phyloP scores from a whole-genome alignment of 768 basidiomycete species.

The Agaricus bisporus region DNA sequence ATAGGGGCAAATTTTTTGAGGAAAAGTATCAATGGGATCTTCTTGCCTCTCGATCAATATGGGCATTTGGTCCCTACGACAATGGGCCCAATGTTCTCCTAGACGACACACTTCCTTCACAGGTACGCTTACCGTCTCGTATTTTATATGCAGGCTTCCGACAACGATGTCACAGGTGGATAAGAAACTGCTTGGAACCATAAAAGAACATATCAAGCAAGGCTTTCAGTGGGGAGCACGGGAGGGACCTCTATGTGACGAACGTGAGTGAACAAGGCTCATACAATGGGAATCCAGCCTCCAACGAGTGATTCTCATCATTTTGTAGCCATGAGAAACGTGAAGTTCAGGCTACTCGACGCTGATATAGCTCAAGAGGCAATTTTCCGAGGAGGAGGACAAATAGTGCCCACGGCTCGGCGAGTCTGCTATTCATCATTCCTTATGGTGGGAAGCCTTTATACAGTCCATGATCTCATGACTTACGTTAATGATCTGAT shows the following conservation, averaged over 20 bases:
- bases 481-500: slow-evolving; percentile 3
- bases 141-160: background rate
- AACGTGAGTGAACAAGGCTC: slow-evolving; percentile 65
- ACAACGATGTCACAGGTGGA: slow-evolving; percentile 54
- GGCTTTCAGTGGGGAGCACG: slow-evolving; percentile 99
- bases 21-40: slow-evolving; percentile 98
- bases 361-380: slow-evolving; percentile 90
- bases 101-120: slow-evolving; percentile 94
- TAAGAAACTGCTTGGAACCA: slow-evolving; percentile 83
- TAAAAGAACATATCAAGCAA: slow-evolving; percentile 95
- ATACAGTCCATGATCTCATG: slow-evolving; percentile 1
- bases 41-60: slow-evolving; percentile 95
- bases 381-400: slow-evolving; percentile 96
- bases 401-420: slow-evolving; percentile 98
- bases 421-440: slow-evolving; percentile 99
- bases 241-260: slow-evolving; percentile 96
- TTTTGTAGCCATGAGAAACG: slow-evolving; percentile 86
- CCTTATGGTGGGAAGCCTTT: slow-evolving; percentile 69
- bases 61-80: slow-evolving; percentile 99
- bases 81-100: slow-evolving; percentile 89
- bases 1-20: slow-evolving; percentile 93
- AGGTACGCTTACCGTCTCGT: slow-evolving; percentile 38
- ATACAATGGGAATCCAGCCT: background rate
- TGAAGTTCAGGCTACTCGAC: slow-evolving; percentile 95
- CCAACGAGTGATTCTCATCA: slow-evolving; percentile 2